A percentile compares a stretch with the other conserved stretches of the same genome.
These are phyloP conservation scores for Hypoxylon sp. DNA, from an alignment of 2,329 filamentous ascomycete species.

Conservation along the genomic window DNA sequence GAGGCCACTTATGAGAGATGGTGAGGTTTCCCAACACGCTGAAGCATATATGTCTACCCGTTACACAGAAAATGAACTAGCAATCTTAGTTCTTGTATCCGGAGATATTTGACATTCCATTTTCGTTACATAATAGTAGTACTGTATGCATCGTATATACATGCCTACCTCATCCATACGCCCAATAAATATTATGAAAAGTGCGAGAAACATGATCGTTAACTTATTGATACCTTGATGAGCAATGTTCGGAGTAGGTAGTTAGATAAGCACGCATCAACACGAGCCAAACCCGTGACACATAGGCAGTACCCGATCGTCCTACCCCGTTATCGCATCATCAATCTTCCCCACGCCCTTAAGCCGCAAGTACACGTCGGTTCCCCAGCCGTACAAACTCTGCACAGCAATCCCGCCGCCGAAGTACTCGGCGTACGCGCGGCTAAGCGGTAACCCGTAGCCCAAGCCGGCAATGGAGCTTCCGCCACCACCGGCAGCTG, in stretches of 20 bases:
- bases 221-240: not conserved
- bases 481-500: constrained; percentile 77
- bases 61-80: not conserved
- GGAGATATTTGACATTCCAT: not conserved
- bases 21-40: not conserved
- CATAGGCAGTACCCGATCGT: not conserved
- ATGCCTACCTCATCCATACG: constrained; percentile 3
- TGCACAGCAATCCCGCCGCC: constrained; percentile 96
- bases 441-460: constrained; percentile 89
- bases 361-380: constrained; percentile 76
- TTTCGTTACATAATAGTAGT: not conserved
- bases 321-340: constrained; percentile 22
- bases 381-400: constrained; percentile 93
- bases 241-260: not conserved
- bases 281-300: not conserved
- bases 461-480: constrained; percentile 93
- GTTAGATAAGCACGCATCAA: not conserved
- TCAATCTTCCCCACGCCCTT: constrained; percentile 72
- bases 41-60: not conserved
- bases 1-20: not conserved
- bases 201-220: constrained; percentile 1
- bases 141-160: constrained; percentile 13
- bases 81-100: not conserved
- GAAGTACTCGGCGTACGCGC: constrained; percentile 98
- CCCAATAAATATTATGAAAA: not conserved